A percentile compares a stretch with the other conserved stretches of the same genome.
Evolutionary conservation across 495 filamentous ascomycete genomes (phyloP).

Genomic region (Talaromyces proteolyticus): DNA sequence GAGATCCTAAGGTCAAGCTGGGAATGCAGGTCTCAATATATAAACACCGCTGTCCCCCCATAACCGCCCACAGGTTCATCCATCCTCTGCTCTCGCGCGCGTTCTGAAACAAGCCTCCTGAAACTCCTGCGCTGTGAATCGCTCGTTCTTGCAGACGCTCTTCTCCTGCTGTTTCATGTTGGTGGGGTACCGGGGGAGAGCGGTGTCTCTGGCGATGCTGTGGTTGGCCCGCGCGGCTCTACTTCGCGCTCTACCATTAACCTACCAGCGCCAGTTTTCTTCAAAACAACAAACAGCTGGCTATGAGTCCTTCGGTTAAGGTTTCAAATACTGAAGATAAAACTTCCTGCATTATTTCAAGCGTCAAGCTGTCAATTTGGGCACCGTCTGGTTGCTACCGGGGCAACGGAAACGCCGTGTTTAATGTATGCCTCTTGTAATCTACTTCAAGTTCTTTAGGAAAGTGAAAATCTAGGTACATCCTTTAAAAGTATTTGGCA

Average conservation of each 20-base stretch:
- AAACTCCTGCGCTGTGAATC: neutral
- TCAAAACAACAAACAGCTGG: neutral
- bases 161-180: conserved; percentile 2
- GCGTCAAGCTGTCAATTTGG: too few relatives aligned
- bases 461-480: too few relatives aligned
- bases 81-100: neutral
- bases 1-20: neutral
- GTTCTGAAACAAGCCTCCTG: conserved; percentile 1
- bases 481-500: too few relatives aligned
- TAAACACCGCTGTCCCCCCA: neutral
- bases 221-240: conserved; percentile 2
- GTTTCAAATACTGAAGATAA: too few relatives aligned
- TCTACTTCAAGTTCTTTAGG: too few relatives aligned
- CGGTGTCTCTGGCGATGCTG: neutral
- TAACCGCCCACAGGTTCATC: conserved; percentile 1
- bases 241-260: neutral
- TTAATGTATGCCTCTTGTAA: too few relatives aligned
- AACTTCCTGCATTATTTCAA: neutral
- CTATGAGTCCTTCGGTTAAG: neutral
- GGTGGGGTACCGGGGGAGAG: neutral
- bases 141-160: neutral
- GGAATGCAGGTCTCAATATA: neutral
- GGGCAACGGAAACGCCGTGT: too few relatives aligned
- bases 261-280: neutral
- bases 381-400: too few relatives aligned